Evolutionary conservation across 495 filamentous ascomycete genomes (phyloP).

Genomic region (Aspergillus asperescens): DNA sequence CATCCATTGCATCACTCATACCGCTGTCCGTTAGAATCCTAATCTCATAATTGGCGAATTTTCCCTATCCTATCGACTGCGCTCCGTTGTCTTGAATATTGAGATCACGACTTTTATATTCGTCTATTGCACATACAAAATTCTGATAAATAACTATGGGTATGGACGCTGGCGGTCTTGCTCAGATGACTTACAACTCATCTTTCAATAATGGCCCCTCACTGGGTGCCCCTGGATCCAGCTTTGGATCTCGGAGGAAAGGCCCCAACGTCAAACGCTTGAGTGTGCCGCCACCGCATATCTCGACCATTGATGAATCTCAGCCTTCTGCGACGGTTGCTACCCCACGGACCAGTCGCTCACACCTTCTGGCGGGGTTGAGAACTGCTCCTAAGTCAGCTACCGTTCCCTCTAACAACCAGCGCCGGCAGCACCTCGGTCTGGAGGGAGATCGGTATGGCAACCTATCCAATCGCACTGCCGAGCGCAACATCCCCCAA

Average conservation of each 20-base stretch:
- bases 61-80: slow-evolving; percentile 29
- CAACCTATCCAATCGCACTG: slow-evolving; percentile 31
- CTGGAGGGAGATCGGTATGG: slow-evolving; percentile 45
- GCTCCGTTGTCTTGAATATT: slow-evolving; percentile 13
- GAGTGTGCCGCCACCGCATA: slow-evolving; percentile 55
- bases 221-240: slow-evolving; percentile 67
- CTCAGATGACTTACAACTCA: slow-evolving; percentile 96
- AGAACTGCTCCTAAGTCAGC: slow-evolving; percentile 90
- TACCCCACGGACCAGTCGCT: slow-evolving; percentile 89
- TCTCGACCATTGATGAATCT: slow-evolving; percentile 62
- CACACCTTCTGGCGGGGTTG: slow-evolving; percentile 87
- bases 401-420: slow-evolving; percentile 60
- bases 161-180: slow-evolving; percentile 98
- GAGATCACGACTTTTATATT: slow-evolving; percentile 19
- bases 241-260: slow-evolving; percentile 77
- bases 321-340: slow-evolving; percentile 46
- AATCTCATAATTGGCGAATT: slow-evolving; percentile 38
- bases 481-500: slow-evolving; percentile 50
- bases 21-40: slow-evolving; percentile 18
- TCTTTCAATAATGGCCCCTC: slow-evolving; percentile 57
- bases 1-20: slow-evolving; percentile 17
- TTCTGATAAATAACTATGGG: slow-evolving; percentile 42
- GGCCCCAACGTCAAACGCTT: slow-evolving; percentile 82
- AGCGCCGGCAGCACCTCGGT: slow-evolving; percentile 46
- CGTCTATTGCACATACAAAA: slow-evolving; percentile 39